Conservation (phyloP, 441 rosid genomes). For the Kokia cookei region DNA sequence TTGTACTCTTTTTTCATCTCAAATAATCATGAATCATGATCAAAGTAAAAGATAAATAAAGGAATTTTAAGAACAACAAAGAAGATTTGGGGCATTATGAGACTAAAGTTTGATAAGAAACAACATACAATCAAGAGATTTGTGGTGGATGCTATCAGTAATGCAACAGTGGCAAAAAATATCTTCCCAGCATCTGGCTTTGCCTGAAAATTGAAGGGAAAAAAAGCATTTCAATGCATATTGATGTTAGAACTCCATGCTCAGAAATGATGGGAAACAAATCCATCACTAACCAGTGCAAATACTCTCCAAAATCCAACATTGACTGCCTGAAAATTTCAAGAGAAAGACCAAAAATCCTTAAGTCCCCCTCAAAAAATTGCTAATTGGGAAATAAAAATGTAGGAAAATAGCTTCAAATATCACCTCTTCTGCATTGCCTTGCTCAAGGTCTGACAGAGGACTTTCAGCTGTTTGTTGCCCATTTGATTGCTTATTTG, state of each 20-base stretch:
- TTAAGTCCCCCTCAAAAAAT: not conserved
- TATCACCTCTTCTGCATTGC: conserved; percentile 63
- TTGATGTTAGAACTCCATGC: not conserved
- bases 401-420: not conserved
- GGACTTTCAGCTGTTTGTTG: conserved; percentile 26
- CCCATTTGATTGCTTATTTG: conserved; percentile 29
- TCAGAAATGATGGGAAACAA: not conserved
- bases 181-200: conserved; percentile 79
- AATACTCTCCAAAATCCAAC: conserved; percentile 70
- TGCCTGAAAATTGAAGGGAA: conserved; percentile 42
- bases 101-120: not conserved
- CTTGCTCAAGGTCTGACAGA: conserved; percentile 49
- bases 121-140: conserved; percentile 58
- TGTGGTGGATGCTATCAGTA: conserved; percentile 67
- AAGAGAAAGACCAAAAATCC: conserved; percentile 9
- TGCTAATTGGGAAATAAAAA: conserved; percentile 1
- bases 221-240: not conserved
- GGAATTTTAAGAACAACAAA: not conserved
- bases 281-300: conserved; percentile 46
- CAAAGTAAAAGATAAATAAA: not conserved
- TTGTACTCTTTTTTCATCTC: not conserved
- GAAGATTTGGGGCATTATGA: not conserved
- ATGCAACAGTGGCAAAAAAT: conserved; percentile 62
- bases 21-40: not conserved
- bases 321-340: conserved; percentile 61